Percentiles rank a stretch among this genome's conserved stretches.
These are phyloP conservation scores for Amanita phalloides DNA, from an alignment of 768 basidiomycete species.

Conservation along the genomic window DNA sequence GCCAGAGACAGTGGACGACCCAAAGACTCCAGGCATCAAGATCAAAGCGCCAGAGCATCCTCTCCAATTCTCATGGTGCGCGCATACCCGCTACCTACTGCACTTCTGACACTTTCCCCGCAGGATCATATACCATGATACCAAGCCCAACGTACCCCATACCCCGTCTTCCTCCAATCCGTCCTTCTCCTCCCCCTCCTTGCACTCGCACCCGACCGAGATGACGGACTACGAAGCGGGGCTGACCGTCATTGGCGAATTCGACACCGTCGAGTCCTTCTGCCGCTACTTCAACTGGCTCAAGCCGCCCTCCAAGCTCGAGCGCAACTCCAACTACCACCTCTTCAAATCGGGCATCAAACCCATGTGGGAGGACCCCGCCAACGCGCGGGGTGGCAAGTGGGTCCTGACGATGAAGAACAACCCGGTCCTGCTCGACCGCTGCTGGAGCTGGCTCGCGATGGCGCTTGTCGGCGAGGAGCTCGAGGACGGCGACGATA, in stretches of 20 bases:
- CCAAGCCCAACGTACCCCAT: conserved; percentile 61
- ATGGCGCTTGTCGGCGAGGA: conserved; percentile 89
- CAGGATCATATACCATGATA: conserved; percentile 89
- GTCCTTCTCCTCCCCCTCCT: conserved; percentile 15
- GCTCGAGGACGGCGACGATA: conserved; percentile 60
- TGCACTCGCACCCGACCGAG: conserved; percentile 38
- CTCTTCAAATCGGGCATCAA: conserved; percentile 92
- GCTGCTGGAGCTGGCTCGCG: conserved; percentile 83
- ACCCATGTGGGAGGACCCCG: conserved; percentile 95
- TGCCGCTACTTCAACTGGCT: conserved; percentile 93
- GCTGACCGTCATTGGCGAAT: conserved; percentile 78
- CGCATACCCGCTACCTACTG: too few relatives aligned
- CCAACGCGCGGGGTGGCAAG: conserved; percentile 87
- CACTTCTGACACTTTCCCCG: neutral
- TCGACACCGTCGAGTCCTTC: conserved; percentile 83
- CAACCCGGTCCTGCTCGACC: conserved; percentile 67
- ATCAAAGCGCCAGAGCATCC: conserved; percentile 77
- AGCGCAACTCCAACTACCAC: conserved; percentile 89
- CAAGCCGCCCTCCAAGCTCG: conserved; percentile 81
- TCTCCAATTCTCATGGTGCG: conserved; percentile 73
- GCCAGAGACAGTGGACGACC: conserved; percentile 71
- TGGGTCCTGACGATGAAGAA: conserved; percentile 94
- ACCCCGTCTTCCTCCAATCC: conserved; percentile 30
- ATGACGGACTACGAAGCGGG: conserved; percentile 76
- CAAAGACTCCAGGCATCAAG: conserved; percentile 65